Evolutionary conservation across 1,139 yeast genomes (phyloP).

Genomic region (Debaryomycetaceae sp.): DNA sequence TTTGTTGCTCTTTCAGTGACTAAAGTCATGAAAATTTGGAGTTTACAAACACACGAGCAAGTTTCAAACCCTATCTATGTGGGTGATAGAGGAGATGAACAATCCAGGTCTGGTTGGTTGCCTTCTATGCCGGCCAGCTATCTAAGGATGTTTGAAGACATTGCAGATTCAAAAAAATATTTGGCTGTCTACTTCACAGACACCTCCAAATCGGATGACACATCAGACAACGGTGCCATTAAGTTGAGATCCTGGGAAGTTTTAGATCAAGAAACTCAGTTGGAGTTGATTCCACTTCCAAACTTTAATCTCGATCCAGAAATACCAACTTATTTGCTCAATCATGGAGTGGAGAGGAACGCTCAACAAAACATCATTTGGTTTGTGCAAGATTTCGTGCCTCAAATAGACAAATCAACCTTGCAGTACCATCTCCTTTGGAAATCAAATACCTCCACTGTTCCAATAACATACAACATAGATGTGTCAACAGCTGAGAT

Average conservation of each 20-base stretch:
- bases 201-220: slow-evolving; percentile 6
- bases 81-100: slow-evolving; percentile 9
- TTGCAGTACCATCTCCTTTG: slow-evolving; percentile 42
- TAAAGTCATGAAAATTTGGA: slow-evolving; percentile 57
- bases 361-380: slow-evolving; percentile 35
- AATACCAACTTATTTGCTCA: slow-evolving; percentile 17
- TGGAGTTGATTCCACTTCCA: slow-evolving; percentile 25
- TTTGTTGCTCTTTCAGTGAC: slow-evolving; percentile 39
- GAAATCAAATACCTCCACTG: slow-evolving; percentile 62
- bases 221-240: slow-evolving; percentile 15
- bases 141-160: slow-evolving; percentile 15
- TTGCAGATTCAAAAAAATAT: slow-evolving; percentile 8
- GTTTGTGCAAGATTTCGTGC: slow-evolving; percentile 42
- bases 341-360: slow-evolving; percentile 7
- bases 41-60: slow-evolving; percentile 32
- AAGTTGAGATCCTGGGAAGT: slow-evolving; percentile 23
- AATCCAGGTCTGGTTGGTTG: slow-evolving; percentile 21
- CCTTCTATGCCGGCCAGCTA: slow-evolving; percentile 31
- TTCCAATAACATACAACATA: slow-evolving; percentile 25
- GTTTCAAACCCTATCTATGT: slow-evolving; percentile 13
- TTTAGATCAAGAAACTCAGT: slow-evolving; percentile 11
- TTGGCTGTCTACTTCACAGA: slow-evolving; percentile 15
- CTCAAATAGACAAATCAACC: slow-evolving; percentile 23
- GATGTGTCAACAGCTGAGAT: slow-evolving; percentile 17
- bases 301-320: slow-evolving; percentile 21